Evolutionary conservation across 192 early-diverging fungal genomes (phyloP).

Genomic region (Anaeromyces robustus): DNA sequence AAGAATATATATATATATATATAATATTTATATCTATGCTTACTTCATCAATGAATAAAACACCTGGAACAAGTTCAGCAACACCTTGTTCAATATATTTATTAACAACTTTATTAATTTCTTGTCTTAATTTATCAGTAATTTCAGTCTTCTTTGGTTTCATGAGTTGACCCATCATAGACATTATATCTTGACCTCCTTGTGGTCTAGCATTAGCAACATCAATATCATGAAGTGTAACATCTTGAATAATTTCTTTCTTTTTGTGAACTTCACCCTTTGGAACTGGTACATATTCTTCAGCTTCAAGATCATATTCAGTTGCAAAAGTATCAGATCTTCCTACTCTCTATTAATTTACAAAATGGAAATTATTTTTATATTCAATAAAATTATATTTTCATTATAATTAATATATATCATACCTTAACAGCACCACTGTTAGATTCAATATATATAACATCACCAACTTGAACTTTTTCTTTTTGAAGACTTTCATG

Average conservation of each 20-base stretch:
- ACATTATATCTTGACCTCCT: slow-evolving; percentile 96
- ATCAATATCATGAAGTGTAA: slow-evolving; percentile 95
- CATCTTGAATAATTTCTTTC: slow-evolving; percentile 96
- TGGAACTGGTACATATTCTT: slow-evolving; percentile 92
- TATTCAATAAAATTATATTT: too few species aligned
- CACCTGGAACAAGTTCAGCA: slow-evolving; percentile 92
- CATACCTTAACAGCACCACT: slow-evolving; percentile 91
- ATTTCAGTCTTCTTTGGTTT: slow-evolving; percentile 99
- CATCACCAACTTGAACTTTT: slow-evolving; percentile 87
- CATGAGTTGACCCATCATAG: slow-evolving; percentile 95
- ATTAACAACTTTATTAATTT: slow-evolving; percentile 98
- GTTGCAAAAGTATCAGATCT: slow-evolving; percentile 96
- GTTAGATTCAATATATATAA: slow-evolving; percentile 96
- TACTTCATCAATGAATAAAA: slow-evolving; percentile 94
- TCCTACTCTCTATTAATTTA: slow-evolving; percentile 59
- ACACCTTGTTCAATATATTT: slow-evolving; percentile 96
- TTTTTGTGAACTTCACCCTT: slow-evolving; percentile 99
- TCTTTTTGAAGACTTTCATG: slow-evolving; percentile 96
- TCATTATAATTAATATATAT: too few species aligned
- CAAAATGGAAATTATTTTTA: too few species aligned
- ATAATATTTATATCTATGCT: neutral
- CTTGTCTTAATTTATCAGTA: slow-evolving; percentile 91
- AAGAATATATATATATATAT: too few species aligned
- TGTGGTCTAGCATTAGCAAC: slow-evolving; percentile 89
- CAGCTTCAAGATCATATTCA: slow-evolving; percentile 95